Percentiles rank a stretch among this genome's conserved stretches.
Conservation (phyloP, 2,329 filamentous ascomycete genomes). For the Ophiostoma montium region DNA sequence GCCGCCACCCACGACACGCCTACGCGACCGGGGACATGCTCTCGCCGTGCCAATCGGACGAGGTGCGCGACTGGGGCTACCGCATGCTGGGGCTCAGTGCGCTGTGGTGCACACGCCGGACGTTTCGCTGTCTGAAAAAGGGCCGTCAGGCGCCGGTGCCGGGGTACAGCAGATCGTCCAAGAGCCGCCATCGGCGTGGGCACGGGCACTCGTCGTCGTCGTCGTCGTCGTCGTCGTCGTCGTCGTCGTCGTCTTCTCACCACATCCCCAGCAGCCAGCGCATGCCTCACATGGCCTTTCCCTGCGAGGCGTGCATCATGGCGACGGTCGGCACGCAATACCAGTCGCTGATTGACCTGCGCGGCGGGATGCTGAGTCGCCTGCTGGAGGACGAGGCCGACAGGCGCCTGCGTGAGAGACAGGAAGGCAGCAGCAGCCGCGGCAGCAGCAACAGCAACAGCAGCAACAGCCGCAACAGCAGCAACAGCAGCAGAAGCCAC, state of each 20-base stretch:
- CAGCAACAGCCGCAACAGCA: neutral
- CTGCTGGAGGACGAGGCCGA: conserved; percentile 11
- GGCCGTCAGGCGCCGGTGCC: conserved; percentile 4
- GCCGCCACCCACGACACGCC: conserved; percentile 5
- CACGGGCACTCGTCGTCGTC: neutral
- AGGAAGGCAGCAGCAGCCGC: neutral
- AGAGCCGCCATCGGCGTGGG: neutral
- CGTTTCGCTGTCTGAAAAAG: conserved; percentile 6
- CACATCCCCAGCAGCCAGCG: neutral
- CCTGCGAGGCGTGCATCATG: conserved; percentile 41
- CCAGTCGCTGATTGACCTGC: conserved; percentile 29
- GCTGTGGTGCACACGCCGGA: conserved; percentile 10
- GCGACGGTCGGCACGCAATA: conserved; percentile 31
- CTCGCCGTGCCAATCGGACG: neutral
- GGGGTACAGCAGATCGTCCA: neutral
- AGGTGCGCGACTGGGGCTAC: conserved; percentile 12
- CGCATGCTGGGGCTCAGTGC: conserved; percentile 12
- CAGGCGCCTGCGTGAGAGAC: neutral
- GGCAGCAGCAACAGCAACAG: neutral
- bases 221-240: neutral
- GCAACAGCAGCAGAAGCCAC: neutral
- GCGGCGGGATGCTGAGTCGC: conserved; percentile 29
- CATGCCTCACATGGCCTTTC: conserved; percentile 10
- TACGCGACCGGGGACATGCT: neutral
- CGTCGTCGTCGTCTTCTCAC: neutral